These are phyloP conservation scores for Scedosporium boydii DNA, from an alignment of 2,329 filamentous ascomycete genomes.

Conservation along the genomic window DNA sequence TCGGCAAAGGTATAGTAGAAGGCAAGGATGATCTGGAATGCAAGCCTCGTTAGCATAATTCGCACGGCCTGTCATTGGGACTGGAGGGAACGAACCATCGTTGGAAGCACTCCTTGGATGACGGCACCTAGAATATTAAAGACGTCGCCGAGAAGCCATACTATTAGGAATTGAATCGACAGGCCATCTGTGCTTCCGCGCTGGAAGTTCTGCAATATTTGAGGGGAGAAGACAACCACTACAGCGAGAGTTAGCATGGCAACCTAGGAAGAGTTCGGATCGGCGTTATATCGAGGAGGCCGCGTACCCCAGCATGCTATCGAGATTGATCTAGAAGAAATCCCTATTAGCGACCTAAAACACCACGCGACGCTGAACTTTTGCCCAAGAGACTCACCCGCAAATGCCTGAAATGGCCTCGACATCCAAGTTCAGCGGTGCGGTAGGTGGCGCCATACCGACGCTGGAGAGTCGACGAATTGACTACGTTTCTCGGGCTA, in stretches of 20 bases:
- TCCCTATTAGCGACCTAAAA: neutral
- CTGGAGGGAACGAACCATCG: conserved; percentile 52
- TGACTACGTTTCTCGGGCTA: neutral
- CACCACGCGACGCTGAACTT: neutral
- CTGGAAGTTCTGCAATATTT: conserved; percentile 92
- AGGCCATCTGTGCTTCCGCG: conserved; percentile 78
- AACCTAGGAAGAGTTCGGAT: neutral
- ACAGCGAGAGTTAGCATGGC: conserved; percentile 4
- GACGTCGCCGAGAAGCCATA: conserved; percentile 90
- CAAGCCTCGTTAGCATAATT: conserved; percentile 3
- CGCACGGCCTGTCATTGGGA: neutral
- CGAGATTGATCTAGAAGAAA: conserved; percentile 63
- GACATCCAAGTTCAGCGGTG: conserved; percentile 64
- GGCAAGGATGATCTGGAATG: conserved; percentile 65
- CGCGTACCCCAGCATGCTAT: conserved; percentile 74
- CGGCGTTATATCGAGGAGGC: neutral
- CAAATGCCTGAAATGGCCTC: conserved; percentile 89
- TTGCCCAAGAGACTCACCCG: conserved; percentile 43
- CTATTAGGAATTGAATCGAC: conserved; percentile 81
- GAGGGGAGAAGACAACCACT: conserved; percentile 92
- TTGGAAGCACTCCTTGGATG: conserved; percentile 82
- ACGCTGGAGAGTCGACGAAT: neutral
- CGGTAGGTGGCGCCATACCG: conserved; percentile 45
- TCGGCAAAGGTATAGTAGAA: conserved; percentile 91
- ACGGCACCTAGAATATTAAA: conserved; percentile 95